phyloP scores from a whole-genome alignment of 2,329 filamentous ascomycete species.

The Penicillium palitans region DNA sequence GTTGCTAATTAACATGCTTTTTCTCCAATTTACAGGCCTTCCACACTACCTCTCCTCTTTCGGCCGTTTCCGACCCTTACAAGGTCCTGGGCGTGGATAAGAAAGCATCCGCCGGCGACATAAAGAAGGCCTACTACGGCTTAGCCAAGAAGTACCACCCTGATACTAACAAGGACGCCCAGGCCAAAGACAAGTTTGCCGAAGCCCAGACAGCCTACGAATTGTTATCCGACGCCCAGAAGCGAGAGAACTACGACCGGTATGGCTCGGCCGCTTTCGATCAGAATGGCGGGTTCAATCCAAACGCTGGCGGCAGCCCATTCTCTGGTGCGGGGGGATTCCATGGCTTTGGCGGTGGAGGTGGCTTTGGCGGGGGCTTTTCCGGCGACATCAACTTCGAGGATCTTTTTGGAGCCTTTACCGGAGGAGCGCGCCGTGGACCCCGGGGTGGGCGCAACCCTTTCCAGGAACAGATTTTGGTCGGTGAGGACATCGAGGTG shows the following conservation, averaged over 20 bases:
- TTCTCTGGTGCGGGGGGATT: conserved; percentile 64
- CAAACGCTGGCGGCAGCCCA: conserved; percentile 57
- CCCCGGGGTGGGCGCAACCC: conserved; percentile 60
- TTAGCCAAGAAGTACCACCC: conserved; percentile 97
- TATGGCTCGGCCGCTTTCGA: conserved; percentile 80
- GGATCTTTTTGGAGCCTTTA: conserved; percentile 88
- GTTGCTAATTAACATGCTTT: conserved; percentile 2
- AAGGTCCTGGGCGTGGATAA: conserved; percentile 80
- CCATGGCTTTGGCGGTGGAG: conserved; percentile 52
- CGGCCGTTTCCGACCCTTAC: conserved; percentile 81
- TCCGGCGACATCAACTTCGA: conserved; percentile 90
- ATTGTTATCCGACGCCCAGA: conserved; percentile 85
- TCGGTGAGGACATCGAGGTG: conserved; percentile 96
- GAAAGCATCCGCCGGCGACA: conserved; percentile 76
- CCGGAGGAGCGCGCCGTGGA: conserved; percentile 58
- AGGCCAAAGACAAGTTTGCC: conserved; percentile 91
- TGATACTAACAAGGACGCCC: conserved; percentile 92
- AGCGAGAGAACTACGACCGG: conserved; percentile 87
- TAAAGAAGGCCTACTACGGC: conserved; percentile 98
- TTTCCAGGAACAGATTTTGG: conserved; percentile 76
- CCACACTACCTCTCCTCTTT: conserved; percentile 55
- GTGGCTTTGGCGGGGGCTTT: conserved; percentile 61
- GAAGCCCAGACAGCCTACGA: conserved; percentile 95
- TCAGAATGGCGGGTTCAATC: conserved; percentile 72
- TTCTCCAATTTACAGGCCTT: conserved; percentile 36